Base-by-base conservation (phyloP, 345 rosid genomes). In the Sisymbrium altissimum region DNA sequence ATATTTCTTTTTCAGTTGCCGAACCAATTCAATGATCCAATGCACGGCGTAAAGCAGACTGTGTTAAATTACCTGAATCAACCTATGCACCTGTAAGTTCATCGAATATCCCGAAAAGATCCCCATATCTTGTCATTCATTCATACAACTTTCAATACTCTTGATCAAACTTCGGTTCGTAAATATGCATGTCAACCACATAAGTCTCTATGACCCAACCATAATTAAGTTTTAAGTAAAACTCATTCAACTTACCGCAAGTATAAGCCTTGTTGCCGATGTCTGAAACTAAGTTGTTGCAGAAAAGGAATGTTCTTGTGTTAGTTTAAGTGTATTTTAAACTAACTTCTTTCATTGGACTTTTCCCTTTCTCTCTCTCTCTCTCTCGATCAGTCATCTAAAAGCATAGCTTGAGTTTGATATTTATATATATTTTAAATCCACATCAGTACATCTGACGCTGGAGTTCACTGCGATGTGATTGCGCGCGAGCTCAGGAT, bases 1-100 rank as follows among this genome's bases (percentile, higher is more conserved):
- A 78, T n/a, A n/a, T n/a, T n/a, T 72, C 10, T 62, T 59, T 68
- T 79, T 14, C 87, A 81, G 88, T 72, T 81, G 58, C 68, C 75
- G n/a, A 77, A 76, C 71, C 88, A 84, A 55, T 78, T 56, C 45
- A 72, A 73, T 46, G 50, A 76, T 60, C 86, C 53, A 85, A 78
- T 74, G 72, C 83, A 53, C 71, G 75, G 72, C 57, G 55, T 74
- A 4, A 69, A 72, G 62, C 86, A 86, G 73, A 75, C 81, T 74
- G 84, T 94, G 74, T 19, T 87, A 32, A 74, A 78, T 69, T 80
- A 78, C 75, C 79, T 94, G 82, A 82, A 81, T 75, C 89, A 79
- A 68, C 93, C 96, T 39, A 65, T 70, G 57, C 80, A 66, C 79
- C 71, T 84, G 98, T 94, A 79, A 87, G 96, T 91, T 59, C 38